phyloP scores from a whole-genome alignment of 495 filamentous ascomycete genomes.

The Penicillium cosmopolitanum region DNA sequence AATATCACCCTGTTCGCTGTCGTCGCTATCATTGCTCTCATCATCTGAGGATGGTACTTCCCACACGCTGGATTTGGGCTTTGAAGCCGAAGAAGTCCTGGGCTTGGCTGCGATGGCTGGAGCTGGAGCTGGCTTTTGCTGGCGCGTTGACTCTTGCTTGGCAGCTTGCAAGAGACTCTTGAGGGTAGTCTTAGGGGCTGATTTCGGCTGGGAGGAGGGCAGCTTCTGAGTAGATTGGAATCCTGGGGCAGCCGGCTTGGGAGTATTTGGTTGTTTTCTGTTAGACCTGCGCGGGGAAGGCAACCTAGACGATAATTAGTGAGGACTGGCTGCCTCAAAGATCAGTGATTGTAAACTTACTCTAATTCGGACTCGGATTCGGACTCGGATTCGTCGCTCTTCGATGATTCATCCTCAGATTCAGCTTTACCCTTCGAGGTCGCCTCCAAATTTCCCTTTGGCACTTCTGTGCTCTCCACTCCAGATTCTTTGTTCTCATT shows the following conservation, averaged over 20 bases:
- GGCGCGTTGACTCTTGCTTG: neutral
- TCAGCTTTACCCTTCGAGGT: neutral
- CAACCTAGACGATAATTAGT: neutral
- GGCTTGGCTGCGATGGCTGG: neutral
- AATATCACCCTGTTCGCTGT: slow-evolving; percentile 21
- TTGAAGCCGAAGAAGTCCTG: neutral
- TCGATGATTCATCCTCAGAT: neutral
- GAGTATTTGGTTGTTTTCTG: neutral
- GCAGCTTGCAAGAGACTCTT: slow-evolving; percentile 1
- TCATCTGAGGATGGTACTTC: slow-evolving; percentile 4
- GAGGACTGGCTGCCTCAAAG: neutral
- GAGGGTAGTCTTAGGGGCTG: neutral
- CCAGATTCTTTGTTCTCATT: neutral
- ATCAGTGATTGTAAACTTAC: too few relatives aligned
- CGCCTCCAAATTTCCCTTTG: neutral
- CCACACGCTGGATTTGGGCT: neutral
- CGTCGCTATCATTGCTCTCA: slow-evolving; percentile 16
- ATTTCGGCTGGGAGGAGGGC: neutral
- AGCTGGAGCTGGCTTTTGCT: neutral
- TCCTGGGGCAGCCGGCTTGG: neutral
- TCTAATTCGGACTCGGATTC: neutral
- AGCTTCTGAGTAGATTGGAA: neutral
- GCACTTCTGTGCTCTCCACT: neutral
- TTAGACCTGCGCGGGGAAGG: neutral
- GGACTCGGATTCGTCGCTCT: neutral